Percentiles rank a stretch among this genome's conserved stretches.
These are phyloP conservation scores for Trichoderma cornu-damae DNA, from an alignment of 2,329 filamentous ascomycete species.

Conservation along the genomic window DNA sequence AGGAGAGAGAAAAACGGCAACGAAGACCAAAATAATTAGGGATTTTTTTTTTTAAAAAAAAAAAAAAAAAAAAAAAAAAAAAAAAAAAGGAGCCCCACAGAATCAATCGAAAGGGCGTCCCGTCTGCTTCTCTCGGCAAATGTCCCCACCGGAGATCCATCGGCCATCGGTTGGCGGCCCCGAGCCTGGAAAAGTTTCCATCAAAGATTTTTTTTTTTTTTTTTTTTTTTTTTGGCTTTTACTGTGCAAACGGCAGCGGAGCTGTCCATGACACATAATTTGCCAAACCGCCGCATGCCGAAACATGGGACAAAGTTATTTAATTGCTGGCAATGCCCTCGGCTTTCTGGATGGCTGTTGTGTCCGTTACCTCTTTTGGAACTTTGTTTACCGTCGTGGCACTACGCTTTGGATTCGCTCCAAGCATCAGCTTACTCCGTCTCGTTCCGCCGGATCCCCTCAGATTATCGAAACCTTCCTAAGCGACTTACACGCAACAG, in stretches of 20 bases:
- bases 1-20: neutral
- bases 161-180: conserved; percentile 16
- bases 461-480: conserved; percentile 9
- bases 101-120: conserved; percentile 18
- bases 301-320: conserved; percentile 2
- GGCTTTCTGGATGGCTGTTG: neutral
- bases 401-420: neutral
- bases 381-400: neutral
- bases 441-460: neutral
- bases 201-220: neutral
- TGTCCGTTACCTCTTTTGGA: conserved; percentile 6
- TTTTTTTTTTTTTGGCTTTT: too few species aligned
- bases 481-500: neutral
- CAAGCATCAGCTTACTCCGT: conserved; percentile 13
- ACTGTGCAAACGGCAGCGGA: neutral
- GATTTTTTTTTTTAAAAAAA: too few species aligned
- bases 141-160: conserved; percentile 16
- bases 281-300: conserved; percentile 17
- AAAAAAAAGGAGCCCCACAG: conserved; percentile 5
- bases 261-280: conserved; percentile 16
- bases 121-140: conserved; percentile 1
- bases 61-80: neutral
- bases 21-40: neutral
- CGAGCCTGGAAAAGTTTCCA: neutral
- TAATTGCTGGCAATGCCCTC: conserved; percentile 11